These are phyloP conservation scores for Penicillium sp. DNA, from an alignment of 2,329 filamentous ascomycete genomes.

Conservation along the genomic window DNA sequence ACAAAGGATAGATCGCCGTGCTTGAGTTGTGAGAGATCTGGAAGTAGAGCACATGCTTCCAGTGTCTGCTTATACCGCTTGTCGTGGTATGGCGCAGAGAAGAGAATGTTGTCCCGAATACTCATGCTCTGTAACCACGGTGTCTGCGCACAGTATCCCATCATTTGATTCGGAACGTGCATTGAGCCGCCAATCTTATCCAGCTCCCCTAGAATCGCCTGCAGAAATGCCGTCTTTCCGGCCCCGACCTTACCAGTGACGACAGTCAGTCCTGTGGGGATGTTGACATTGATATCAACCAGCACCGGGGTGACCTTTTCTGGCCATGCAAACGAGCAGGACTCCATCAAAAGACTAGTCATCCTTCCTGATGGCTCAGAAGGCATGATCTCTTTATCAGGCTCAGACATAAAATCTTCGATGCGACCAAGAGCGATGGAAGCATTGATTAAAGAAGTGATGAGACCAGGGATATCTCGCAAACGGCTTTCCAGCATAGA, in stretches of 20 bases:
- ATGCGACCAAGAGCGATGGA: slow-evolving; percentile 80
- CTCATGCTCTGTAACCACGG: slow-evolving; percentile 72
- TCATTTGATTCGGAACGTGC: slow-evolving; percentile 55
- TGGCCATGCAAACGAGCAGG: slow-evolving; percentile 79
- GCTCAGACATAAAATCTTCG: slow-evolving; percentile 83
- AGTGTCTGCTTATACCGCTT: slow-evolving; percentile 68
- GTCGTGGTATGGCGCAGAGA: slow-evolving; percentile 68
- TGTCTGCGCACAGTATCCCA: slow-evolving; percentile 66
- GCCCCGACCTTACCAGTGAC: slow-evolving; percentile 65
- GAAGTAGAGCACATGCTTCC: slow-evolving; percentile 62
- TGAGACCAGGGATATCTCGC: slow-evolving; percentile 71
- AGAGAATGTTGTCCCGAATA: slow-evolving; percentile 68
- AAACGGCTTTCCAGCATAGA: slow-evolving; percentile 71
- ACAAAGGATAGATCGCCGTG: slow-evolving; percentile 64
- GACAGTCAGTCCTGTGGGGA: slow-evolving; percentile 60
- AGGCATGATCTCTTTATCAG: slow-evolving; percentile 71
- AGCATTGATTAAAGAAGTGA: slow-evolving; percentile 77
- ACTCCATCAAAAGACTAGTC: slow-evolving; percentile 47
- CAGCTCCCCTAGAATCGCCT: slow-evolving; percentile 61
- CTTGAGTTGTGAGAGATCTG: slow-evolving; percentile 64
- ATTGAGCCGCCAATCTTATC: slow-evolving; percentile 55
- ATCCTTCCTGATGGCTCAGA: slow-evolving; percentile 30
- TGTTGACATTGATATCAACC: slow-evolving; percentile 54
- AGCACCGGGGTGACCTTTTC: slow-evolving; percentile 61
- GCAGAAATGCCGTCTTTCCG: slow-evolving; percentile 64